Percentiles rank a stretch among this genome's conserved stretches.
Conservation (phyloP, 73 alveolate species). For the Halteria grandinella region DNA sequence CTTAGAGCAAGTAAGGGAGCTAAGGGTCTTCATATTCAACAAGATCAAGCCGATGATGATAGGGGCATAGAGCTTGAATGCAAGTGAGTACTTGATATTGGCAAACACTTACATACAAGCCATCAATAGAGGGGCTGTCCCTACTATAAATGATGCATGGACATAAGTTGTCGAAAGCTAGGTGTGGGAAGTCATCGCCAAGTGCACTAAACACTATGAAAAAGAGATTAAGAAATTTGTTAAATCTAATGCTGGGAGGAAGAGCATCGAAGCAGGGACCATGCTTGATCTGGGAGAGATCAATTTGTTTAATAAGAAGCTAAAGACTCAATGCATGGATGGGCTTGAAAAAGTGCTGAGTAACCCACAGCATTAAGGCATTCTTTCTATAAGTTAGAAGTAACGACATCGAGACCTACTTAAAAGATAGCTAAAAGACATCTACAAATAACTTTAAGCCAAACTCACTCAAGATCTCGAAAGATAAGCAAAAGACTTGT, state of each 20-base stretch:
- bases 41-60: constrained; percentile 78
- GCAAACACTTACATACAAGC: constrained; percentile 79
- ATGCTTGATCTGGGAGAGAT: constrained; percentile 28
- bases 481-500: constrained; percentile 46
- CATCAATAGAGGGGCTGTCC: constrained; percentile 86
- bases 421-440: constrained; percentile 32
- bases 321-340: constrained; percentile 10
- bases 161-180: constrained; percentile 84
- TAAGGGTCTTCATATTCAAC: constrained; percentile 78
- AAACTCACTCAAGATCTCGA: constrained; percentile 42
- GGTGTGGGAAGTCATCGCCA: constrained; percentile 65
- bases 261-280: too few relatives aligned
- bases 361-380: constrained; percentile 31
- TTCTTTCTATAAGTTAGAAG: too few relatives aligned
- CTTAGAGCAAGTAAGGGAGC: constrained; percentile 75
- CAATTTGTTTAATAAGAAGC: constrained; percentile 7
- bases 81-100: constrained; percentile 72
- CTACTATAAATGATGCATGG: constrained; percentile 89
- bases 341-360: constrained; percentile 37
- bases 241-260: not conserved
- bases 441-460: constrained; percentile 25
- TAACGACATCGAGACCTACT: too few relatives aligned
- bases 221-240: constrained; percentile 50
- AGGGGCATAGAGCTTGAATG: constrained; percentile 73
- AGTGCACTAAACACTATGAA: constrained; percentile 67